Percentiles rank a stretch among this genome's conserved stretches.
Conservation (phyloP, 176 grass and related monocot species). For the Phoenix roebelenii region DNA sequence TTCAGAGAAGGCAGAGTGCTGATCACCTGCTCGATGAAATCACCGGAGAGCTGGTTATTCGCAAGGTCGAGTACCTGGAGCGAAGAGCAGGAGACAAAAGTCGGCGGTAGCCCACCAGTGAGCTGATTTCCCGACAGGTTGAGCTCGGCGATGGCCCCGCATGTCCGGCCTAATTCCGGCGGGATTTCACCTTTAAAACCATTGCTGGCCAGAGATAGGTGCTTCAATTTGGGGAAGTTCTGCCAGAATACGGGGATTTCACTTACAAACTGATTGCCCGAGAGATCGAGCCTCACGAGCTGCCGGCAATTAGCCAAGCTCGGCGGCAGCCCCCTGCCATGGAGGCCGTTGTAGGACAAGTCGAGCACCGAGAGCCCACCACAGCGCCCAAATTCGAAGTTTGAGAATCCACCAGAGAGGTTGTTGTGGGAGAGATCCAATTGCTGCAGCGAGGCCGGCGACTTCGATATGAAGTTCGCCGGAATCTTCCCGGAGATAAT, state of each 20-base stretch:
- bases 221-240: conserved; percentile 31
- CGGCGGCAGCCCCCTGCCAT: conserved; percentile 25
- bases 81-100: conserved; percentile 54
- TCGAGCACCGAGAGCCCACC: conserved; percentile 44
- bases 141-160: conserved; percentile 44
- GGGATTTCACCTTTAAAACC: conserved; percentile 46
- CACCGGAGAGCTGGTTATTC: conserved; percentile 66
- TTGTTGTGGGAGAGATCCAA: conserved; percentile 74
- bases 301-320: conserved; percentile 42
- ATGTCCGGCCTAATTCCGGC: conserved; percentile 38
- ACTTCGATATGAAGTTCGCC: conserved; percentile 21
- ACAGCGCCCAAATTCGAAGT: conserved; percentile 51
- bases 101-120: conserved; percentile 39
- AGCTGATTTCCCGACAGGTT: conserved; percentile 59
- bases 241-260: conserved; percentile 41
- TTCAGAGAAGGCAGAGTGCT: conserved; percentile 59
- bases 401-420: conserved; percentile 56
- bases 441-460: conserved; percentile 32
- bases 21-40: conserved; percentile 45
- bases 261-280: conserved; percentile 50
- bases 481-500: conserved; percentile 51
- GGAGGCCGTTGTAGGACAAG: conserved; percentile 63
- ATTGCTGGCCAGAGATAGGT: conserved; percentile 53
- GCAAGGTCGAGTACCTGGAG: conserved; percentile 51
- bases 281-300: conserved; percentile 51